These are phyloP conservation scores for Punica granatum DNA, from an alignment of 345 rosid genomes.

Conservation along the genomic window DNA sequence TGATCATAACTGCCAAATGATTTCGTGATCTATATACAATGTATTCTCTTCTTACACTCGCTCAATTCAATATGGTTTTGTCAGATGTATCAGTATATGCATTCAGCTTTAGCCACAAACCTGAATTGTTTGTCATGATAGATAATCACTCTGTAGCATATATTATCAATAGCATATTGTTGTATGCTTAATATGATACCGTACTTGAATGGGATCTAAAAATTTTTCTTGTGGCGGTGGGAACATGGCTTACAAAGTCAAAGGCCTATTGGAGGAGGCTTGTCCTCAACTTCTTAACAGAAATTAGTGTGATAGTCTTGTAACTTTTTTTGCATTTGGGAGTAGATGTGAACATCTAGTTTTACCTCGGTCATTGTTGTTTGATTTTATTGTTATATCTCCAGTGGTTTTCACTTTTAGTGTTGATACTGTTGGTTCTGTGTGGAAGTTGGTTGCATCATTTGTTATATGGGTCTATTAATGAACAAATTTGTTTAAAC, in stretches of 20 bases:
- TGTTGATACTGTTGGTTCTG: background rate
- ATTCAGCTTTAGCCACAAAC: background rate
- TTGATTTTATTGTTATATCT: no score
- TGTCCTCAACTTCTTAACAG: background rate
- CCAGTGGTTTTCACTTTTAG: background rate
- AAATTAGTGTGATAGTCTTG: background rate
- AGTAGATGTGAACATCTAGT: background rate
- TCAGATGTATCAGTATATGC: background rate
- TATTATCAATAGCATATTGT: background rate
- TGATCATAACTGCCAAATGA: background rate
- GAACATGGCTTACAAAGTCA: background rate
- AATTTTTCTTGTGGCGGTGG: background rate
- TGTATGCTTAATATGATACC: background rate
- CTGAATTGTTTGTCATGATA: background rate
- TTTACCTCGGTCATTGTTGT: background rate
- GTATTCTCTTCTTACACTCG: background rate
- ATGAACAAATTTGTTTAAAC: background rate
- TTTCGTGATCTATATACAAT: background rate
- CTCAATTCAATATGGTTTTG: background rate
- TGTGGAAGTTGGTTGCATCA: background rate
- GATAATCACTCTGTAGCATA: background rate
- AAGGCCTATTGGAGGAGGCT: background rate
- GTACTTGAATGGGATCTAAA: background rate
- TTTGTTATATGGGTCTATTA: no score
- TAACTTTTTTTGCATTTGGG: background rate